These are phyloP conservation scores for Aspergillus sp. DNA, from an alignment of 2,329 filamentous ascomycete species.

Conservation along the genomic window DNA sequence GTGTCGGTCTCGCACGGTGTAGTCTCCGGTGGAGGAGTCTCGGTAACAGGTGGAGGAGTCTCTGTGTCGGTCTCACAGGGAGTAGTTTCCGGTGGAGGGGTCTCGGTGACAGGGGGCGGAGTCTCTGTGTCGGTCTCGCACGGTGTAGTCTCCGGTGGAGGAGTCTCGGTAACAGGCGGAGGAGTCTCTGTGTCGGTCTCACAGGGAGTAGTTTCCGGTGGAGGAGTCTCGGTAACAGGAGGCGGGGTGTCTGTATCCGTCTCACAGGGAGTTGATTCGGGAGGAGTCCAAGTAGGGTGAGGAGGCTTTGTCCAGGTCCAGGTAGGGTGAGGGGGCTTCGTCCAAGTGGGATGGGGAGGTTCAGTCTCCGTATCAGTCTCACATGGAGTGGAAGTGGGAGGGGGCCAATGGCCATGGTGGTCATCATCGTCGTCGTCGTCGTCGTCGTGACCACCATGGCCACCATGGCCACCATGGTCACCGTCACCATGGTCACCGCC, in stretches of 20 bases:
- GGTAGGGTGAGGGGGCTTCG: background rate
- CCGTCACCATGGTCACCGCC: background rate
- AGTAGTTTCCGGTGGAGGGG: background rate
- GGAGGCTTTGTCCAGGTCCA: background rate
- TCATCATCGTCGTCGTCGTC: background rate
- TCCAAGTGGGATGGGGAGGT: background rate
- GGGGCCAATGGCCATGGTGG: background rate
- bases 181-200: background rate
- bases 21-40: background rate
- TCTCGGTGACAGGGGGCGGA: background rate
- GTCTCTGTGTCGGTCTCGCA: background rate
- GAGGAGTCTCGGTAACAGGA: background rate
- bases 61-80: background rate
- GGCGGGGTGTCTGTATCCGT: background rate
- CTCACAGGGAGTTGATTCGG: background rate
- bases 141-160: background rate
- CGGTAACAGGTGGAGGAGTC: background rate
- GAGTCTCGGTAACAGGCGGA: background rate
- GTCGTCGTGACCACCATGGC: background rate
- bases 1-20: conserved; percentile 8
- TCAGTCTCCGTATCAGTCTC: conserved; percentile 2
- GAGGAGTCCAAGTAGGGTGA: background rate
- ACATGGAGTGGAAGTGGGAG: conserved; percentile 1
- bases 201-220: background rate
- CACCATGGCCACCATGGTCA: conserved; percentile 1